Base-by-base conservation (phyloP, 495 filamentous ascomycete genomes). In the Delitschia confertaspora region DNA sequence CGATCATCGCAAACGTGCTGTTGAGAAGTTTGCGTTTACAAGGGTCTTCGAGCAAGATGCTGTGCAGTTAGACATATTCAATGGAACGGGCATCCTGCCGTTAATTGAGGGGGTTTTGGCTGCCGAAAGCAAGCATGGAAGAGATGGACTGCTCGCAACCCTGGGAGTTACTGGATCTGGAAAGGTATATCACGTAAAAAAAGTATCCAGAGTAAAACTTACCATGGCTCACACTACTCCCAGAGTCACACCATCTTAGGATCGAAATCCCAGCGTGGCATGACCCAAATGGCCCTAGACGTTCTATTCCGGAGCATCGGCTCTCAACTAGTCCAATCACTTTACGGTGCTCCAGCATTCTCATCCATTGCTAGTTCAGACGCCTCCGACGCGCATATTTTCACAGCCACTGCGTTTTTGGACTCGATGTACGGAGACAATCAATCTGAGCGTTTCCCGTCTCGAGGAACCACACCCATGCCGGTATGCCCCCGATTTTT, bases 221-320 rank as follows among this genome's bases (percentile, higher is more conserved):
- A 60, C 33, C 57, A 49, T 34, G 29, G n/a, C n/a, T n/a, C 46
- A 68, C 38, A 62, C 19, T 20, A n/a, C 10, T 7, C 38, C 19
- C 54, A 96, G 89, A 88, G 83, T 51, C 87, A 98, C 60, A 98
- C 91, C n/a, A 94, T 96, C 53, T 74, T 98, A 8, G 91, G 91
- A 38, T 88, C 84, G 13, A 81, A 79, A 50, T 75, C 74, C 10
- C 82, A 95, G 61, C 80, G 87, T 37, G 91, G 91, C 45, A 66
- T 98, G 37, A 94, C 83, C 3, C 91, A 98, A 59, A 80, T 98
- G 58, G 75, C 85, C 5, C 79, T 96, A 17, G 88, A 96, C 53
- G 71, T 94, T 16, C 73, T 95, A 30, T 96, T 89, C 66, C 78
- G 78, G 36, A 88, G 83, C 8, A 69, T 93, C 29, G 73, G 72